Percentiles rank a stretch among this genome's conserved stretches.
These are phyloP conservation scores for Penicillium sp. DNA, from an alignment of 2,329 filamentous ascomycete species.

Conservation along the genomic window DNA sequence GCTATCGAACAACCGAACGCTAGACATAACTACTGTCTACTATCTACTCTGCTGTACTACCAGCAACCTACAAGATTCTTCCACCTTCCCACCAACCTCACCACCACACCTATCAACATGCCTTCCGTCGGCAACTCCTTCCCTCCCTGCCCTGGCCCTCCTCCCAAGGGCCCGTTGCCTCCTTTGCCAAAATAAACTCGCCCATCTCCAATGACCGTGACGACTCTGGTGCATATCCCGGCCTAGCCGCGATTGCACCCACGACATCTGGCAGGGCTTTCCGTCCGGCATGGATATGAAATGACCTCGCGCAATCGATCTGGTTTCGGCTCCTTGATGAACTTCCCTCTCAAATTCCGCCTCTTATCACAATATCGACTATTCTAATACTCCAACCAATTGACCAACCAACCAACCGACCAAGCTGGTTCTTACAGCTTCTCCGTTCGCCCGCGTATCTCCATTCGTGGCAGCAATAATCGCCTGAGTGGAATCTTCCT, in stretches of 20 bases:
- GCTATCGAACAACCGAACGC: background rate
- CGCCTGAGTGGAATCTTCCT: background rate
- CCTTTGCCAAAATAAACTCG: slow-evolving; percentile 43
- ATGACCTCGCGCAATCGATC: slow-evolving; percentile 36
- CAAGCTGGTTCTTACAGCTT: background rate
- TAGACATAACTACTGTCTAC: background rate
- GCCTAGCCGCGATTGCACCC: slow-evolving; percentile 26
- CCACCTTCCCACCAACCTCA: background rate
- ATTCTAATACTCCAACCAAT: slow-evolving; percentile 16
- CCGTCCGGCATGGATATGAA: slow-evolving; percentile 36
- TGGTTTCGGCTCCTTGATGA: slow-evolving; percentile 32
- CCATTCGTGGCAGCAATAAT: background rate
- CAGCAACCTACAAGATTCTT: background rate
- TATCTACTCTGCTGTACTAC: background rate
- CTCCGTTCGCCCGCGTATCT: background rate
- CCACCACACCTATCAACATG: slow-evolving; percentile 31
- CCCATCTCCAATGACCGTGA: slow-evolving; percentile 37
- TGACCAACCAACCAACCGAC: background rate
- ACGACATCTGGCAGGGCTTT: slow-evolving; percentile 27
- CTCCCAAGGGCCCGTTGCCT: slow-evolving; percentile 45
- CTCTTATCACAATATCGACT: slow-evolving; percentile 9
- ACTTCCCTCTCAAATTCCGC: slow-evolving; percentile 27
- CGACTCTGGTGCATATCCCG: slow-evolving; percentile 28
- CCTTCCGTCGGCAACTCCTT: slow-evolving; percentile 43
- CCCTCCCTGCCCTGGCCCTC: slow-evolving; percentile 45